Evolutionary conservation across 2,329 filamentous ascomycete genomes (phyloP).

Genomic region (Cryphonectria nitschkei): DNA sequence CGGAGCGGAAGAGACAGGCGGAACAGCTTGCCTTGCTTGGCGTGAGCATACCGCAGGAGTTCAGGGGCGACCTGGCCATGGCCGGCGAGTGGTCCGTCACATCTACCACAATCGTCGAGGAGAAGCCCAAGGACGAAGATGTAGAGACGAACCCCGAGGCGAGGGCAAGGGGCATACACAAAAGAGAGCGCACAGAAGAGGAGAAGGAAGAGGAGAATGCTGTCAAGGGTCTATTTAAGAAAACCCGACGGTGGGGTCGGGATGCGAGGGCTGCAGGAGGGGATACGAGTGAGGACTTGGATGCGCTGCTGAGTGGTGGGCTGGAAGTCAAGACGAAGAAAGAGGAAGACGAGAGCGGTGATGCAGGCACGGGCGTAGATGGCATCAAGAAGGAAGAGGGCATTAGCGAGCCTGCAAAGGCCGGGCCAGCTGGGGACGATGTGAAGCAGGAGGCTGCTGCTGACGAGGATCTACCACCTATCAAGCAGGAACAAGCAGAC

Average conservation of each 20-base stretch:
- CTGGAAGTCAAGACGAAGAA: conserved; percentile 38
- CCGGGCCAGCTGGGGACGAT: conserved; percentile 35
- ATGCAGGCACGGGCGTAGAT: conserved; percentile 26
- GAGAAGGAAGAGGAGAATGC: conserved; percentile 64
- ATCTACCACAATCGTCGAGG: conserved; percentile 62
- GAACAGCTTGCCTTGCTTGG: conserved; percentile 88
- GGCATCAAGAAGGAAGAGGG: conserved; percentile 38
- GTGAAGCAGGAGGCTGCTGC: conserved; percentile 46
- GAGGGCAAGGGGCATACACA: conserved; percentile 61
- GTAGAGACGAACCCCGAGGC: conserved; percentile 47
- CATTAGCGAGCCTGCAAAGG: conserved; percentile 31
- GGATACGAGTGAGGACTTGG: conserved; percentile 58
- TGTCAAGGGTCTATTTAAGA: conserved; percentile 63
- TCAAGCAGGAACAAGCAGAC: conserved; percentile 49
- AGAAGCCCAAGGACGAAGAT: conserved; percentile 32
- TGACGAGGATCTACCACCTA: conserved; percentile 27
- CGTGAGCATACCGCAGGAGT: conserved; percentile 78
- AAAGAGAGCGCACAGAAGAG: conserved; percentile 64
- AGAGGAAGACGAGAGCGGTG: conserved; percentile 33
- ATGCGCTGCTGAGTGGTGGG: conserved; percentile 57
- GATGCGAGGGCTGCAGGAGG: conserved; percentile 53
- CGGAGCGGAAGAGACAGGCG: conserved; percentile 80
- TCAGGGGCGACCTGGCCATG: conserved; percentile 81
- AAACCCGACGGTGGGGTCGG: conserved; percentile 57
- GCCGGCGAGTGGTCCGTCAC: conserved; percentile 85